Evolutionary conservation across 768 basidiomycete species (phyloP).

Genomic region (button mushroom (Agaricus bisporus)): DNA sequence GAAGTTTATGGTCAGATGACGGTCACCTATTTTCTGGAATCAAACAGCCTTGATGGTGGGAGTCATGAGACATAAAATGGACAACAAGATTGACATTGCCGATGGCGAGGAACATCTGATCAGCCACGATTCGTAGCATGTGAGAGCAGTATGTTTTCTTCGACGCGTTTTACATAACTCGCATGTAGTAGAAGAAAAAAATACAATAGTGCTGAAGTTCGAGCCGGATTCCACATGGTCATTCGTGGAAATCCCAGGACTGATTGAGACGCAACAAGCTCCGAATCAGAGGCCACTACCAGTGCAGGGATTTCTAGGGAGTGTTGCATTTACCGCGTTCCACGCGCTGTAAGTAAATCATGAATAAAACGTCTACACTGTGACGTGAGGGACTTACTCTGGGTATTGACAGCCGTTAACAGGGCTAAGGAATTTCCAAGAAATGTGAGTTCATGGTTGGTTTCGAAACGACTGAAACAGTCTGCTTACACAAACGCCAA

Average conservation of each 20-base stretch:
- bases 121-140: no score
- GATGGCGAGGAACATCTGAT: no score
- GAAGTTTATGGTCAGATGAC: no score
- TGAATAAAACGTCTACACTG: background rate
- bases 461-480: conserved; percentile 4
- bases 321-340: conserved; percentile 44
- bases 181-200: no score
- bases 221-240: background rate
- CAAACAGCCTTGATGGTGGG: no score
- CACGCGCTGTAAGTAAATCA: conserved; percentile 37
- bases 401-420: conserved; percentile 64
- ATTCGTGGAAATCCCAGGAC: background rate
- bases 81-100: no score
- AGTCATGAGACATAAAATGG: no score
- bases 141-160: no score
- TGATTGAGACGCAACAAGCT: background rate
- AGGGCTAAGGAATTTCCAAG: conserved; percentile 22
- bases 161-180: no score
- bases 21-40: no score
- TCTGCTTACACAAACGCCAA: conserved; percentile 45
- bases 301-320: conserved; percentile 42
- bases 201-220: no score
- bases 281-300: conserved; percentile 10
- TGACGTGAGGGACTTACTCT: conserved; percentile 27
- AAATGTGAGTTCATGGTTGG: background rate